These are phyloP conservation scores for Macrolepiota dolichaula DNA, from an alignment of 768 basidiomycete genomes.

Conservation along the genomic window DNA sequence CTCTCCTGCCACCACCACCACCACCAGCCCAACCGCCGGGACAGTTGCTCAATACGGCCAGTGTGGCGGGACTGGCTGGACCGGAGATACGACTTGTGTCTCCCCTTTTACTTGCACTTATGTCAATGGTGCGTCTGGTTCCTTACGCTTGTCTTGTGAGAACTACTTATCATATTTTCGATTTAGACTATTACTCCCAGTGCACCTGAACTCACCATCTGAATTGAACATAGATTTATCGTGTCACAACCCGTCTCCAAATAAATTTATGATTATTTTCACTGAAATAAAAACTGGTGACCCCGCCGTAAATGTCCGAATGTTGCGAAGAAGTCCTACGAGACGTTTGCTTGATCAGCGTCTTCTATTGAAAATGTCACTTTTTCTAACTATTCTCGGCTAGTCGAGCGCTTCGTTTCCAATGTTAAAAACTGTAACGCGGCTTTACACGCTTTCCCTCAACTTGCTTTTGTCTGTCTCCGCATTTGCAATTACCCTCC, in stretches of 20 bases:
- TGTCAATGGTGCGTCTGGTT: conserved; percentile 25
- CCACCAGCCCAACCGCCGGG: conserved; percentile 18
- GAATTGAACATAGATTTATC: not conserved
- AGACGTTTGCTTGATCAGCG: too few species aligned
- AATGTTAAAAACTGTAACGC: too few species aligned
- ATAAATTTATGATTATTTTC: not conserved
- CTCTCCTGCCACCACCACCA: conserved; percentile 16
- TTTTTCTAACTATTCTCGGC: too few species aligned
- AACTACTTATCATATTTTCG: not conserved
- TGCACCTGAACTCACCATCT: conserved; percentile 24
- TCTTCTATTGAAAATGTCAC: too few species aligned
- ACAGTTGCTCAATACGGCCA: conserved; percentile 37
- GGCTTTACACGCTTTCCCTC: too few species aligned
- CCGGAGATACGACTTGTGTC: conserved; percentile 34
- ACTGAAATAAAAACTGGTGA: not conserved
- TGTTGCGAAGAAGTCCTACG: too few species aligned
- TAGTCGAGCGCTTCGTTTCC: too few species aligned
- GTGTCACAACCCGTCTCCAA: not conserved
- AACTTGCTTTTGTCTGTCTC: too few species aligned
- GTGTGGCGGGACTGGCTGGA: conserved; percentile 39
- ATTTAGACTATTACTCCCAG: conserved; percentile 33
- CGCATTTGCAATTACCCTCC: too few species aligned
- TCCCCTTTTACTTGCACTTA: conserved; percentile 34
- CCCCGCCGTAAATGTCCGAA: too few species aligned
- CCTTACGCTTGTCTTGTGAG: not conserved